Percentiles rank a stretch among this genome's conserved stretches.
Conservation (phyloP, 2,329 filamentous ascomycete species). For the Cladosporium oxysporum region DNA sequence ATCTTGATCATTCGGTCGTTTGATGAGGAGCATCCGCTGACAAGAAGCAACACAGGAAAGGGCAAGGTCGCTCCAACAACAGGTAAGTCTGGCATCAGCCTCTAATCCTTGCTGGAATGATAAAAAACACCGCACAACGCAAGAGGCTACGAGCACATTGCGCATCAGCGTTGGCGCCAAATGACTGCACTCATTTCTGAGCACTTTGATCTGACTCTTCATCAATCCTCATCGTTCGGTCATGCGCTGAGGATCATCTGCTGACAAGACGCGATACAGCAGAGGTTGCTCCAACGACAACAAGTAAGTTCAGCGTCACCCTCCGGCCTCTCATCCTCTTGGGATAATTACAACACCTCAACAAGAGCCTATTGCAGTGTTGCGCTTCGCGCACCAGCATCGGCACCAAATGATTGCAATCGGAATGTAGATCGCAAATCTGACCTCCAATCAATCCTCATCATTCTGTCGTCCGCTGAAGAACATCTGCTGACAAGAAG, state of each 20-base stretch:
- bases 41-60: background rate
- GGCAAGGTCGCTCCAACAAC: background rate
- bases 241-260: background rate
- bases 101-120: background rate
- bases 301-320: background rate
- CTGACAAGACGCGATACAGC: background rate
- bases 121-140: background rate
- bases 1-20: too few species aligned
- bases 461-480: background rate
- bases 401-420: background rate
- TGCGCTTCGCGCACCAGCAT: background rate
- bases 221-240: background rate
- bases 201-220: background rate
- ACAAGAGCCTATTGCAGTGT: background rate
- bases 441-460: background rate
- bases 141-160: background rate
- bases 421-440: background rate
- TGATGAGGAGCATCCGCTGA: background rate
- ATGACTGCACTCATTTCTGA: background rate
- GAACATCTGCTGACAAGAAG: background rate
- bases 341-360: background rate
- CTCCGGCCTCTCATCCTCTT: background rate
- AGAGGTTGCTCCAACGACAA: background rate
- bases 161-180: background rate
- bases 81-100: background rate